Evolutionary conservation across 2,329 filamentous ascomycete species (phyloP), one percentile per base, ranked within the genome.

Genomic region (Aureobasidium uvarum): DNA sequence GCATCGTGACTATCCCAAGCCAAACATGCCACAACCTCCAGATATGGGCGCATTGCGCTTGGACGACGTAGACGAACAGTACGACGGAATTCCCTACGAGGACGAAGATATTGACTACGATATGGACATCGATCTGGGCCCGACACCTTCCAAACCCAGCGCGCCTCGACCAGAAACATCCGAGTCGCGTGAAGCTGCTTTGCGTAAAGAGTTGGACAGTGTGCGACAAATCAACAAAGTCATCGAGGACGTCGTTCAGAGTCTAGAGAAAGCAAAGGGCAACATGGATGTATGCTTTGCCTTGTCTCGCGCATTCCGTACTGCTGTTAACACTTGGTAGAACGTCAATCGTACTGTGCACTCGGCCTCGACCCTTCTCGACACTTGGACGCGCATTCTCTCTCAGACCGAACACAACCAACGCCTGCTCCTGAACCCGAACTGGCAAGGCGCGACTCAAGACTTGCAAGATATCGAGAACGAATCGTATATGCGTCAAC

Each of bases 361-460:
- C 70, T 94, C 93, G 64, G 92, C 95, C 3, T 96, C 93, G 16
- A 90, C 90, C 1, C 85, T 99, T 16, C 86, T 99, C 38, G 92
- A 96, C 72, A 96, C 93, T 18, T 99, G 94, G 94, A 96, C 92
- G 10, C 88, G 92, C 62, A 97, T 99, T 70, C 85, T 99, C 14
- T 95, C 92, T 7, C 95, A 99, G 77, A 97, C 95, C 5, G 95
- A 99, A 78, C 95, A 99, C 78, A 98, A 96, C 74, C 93, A 98
- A 76, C 88, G 95, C 28, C 81, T 99, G 59, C 89, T 99, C 51
- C 83, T 98, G 52, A 90, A 96, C 73, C 90, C 92, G 1, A 83
- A 86, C 66, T 99, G 94, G 92, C 89, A 94, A 74, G 95, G 95
- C 65, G 90, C 93, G 33, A 90, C 86, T 5, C 87, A 93, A 73